A percentile compares a stretch with the other conserved stretches of the same genome.
Conservation (phyloP, 495 filamentous ascomycete genomes). For the Friedmanniomyces endolithicus region DNA sequence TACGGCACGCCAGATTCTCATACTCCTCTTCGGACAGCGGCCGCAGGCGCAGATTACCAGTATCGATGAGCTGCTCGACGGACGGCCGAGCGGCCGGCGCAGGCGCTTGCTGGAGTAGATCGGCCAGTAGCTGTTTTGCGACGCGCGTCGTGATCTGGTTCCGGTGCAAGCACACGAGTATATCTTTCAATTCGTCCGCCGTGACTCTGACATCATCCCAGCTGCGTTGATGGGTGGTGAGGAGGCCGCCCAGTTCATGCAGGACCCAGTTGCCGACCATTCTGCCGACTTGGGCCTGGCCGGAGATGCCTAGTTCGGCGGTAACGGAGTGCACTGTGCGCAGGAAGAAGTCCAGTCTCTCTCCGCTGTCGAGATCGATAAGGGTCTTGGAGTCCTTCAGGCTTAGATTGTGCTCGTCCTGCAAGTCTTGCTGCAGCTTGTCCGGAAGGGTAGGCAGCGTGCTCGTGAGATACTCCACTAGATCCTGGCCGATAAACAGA, state of each 20-base stretch:
- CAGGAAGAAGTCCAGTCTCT: conserved; percentile 70
- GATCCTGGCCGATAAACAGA: conserved; percentile 55
- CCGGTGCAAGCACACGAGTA: conserved; percentile 51
- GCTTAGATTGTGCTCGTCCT: conserved; percentile 47
- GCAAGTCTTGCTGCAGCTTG: conserved; percentile 40
- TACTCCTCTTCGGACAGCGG: conserved; percentile 53
- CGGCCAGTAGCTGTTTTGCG: conserved; percentile 61
- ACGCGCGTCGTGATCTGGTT: conserved; percentile 53
- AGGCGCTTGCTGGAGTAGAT: conserved; percentile 37
- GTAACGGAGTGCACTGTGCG: conserved; percentile 50
- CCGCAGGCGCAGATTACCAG: conserved; percentile 51
- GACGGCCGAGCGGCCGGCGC: conserved; percentile 30
- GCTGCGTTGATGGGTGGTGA: conserved; percentile 39
- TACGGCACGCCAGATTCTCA: conserved; percentile 37
- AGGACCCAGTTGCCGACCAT: conserved; percentile 40
- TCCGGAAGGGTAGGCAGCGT: conserved; percentile 61
- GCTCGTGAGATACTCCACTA: conserved; percentile 48
- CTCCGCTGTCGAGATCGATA: conserved; percentile 63
- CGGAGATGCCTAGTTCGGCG: conserved; percentile 26
- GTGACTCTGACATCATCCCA: conserved; percentile 49
- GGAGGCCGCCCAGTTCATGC: conserved; percentile 74
- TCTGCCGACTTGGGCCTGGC: conserved; percentile 10
- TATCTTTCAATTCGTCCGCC: conserved; percentile 47
- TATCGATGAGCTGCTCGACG: conserved; percentile 49
- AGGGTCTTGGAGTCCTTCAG: conserved; percentile 82